Conservation (phyloP, 139 green algal genomes). For the Astrephomene gubernaculifera region DNA sequence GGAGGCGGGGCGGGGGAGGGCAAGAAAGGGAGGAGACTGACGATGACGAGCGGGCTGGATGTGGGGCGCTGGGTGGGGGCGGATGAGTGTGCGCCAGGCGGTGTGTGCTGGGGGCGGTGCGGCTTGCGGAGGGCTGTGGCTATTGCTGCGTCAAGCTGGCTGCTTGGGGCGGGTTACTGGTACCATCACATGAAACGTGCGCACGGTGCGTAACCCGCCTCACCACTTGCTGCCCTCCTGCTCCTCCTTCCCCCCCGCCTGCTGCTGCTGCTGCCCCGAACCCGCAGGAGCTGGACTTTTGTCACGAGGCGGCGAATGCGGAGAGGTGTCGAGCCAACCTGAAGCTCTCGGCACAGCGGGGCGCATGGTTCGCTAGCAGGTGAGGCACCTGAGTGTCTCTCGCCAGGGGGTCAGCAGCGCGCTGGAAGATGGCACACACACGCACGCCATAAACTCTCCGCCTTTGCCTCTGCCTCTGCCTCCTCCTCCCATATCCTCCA, state of each 20-base stretch:
- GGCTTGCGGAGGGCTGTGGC: too few relatives aligned
- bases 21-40: neutral
- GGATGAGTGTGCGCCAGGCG: too few relatives aligned
- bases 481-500: neutral
- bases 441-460: neutral
- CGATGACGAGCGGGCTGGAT: neutral
- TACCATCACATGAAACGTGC: too few relatives aligned
- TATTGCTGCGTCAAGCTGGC: too few relatives aligned
- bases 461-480: neutral
- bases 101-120: too few relatives aligned
- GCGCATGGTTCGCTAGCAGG: conserved; percentile 44
- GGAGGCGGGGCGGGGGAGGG: neutral
- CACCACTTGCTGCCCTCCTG: neutral
- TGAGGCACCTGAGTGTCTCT: neutral
- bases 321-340: conserved; percentile 79
- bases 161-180: too few relatives aligned
- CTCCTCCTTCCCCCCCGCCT: neutral
- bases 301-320: conserved; percentile 78
- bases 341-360: conserved; percentile 15
- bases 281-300: conserved; percentile 84
- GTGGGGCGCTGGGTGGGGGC: too few relatives aligned
- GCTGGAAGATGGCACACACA: too few relatives aligned
- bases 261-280: too few relatives aligned
- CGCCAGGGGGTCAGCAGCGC: too few relatives aligned
- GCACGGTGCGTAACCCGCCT: too few relatives aligned